These are phyloP conservation scores for Fonsecaea monophora DNA, from an alignment of 2,329 filamentous ascomycete species.

Conservation along the genomic window DNA sequence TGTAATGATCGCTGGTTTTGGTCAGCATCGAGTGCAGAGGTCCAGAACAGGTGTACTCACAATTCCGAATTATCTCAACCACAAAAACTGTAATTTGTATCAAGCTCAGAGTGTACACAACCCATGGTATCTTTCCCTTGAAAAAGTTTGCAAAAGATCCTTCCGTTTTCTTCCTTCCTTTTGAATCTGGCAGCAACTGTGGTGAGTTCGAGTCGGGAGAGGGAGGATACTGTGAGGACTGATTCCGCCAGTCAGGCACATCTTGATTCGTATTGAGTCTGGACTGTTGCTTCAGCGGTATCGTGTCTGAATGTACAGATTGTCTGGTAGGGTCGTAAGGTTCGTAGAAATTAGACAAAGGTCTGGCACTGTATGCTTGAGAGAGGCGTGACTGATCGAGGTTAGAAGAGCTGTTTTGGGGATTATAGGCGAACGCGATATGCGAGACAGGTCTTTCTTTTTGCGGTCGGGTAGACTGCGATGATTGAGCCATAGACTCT, in stretches of 20 bases:
- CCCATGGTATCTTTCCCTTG: slow-evolving; percentile 70
- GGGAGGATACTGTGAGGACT: slow-evolving; percentile 55
- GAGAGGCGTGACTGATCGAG: slow-evolving; percentile 42
- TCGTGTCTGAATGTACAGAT: slow-evolving; percentile 30
- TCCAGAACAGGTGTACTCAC: slow-evolving; percentile 56
- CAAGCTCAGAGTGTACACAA: slow-evolving; percentile 79
- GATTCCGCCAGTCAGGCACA: slow-evolving; percentile 36
- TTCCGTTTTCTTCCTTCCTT: slow-evolving; percentile 44
- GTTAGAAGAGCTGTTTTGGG: slow-evolving; percentile 29
- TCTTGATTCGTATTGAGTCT: slow-evolving; percentile 31
- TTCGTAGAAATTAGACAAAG: slow-evolving; percentile 24
- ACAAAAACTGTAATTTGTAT: slow-evolving; percentile 87
- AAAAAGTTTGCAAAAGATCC: slow-evolving; percentile 66
- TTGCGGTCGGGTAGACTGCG: slow-evolving; percentile 20
- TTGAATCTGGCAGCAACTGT: slow-evolving; percentile 34
- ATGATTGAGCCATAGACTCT: slow-evolving; percentile 35
- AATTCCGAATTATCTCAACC: slow-evolving; percentile 82
- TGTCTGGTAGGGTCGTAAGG: slow-evolving; percentile 22
- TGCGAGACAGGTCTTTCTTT: slow-evolving; percentile 24
- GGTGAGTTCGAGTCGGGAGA: slow-evolving; percentile 61
- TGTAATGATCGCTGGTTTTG: slow-evolving; percentile 69
- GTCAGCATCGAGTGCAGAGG: slow-evolving; percentile 8
- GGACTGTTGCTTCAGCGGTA: slow-evolving; percentile 33
- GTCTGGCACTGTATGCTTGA: slow-evolving; percentile 20
- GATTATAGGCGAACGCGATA: slow-evolving; percentile 27